Conservation (phyloP, 2,329 filamentous ascomycete species). For the Trichoderma koningii region DNA sequence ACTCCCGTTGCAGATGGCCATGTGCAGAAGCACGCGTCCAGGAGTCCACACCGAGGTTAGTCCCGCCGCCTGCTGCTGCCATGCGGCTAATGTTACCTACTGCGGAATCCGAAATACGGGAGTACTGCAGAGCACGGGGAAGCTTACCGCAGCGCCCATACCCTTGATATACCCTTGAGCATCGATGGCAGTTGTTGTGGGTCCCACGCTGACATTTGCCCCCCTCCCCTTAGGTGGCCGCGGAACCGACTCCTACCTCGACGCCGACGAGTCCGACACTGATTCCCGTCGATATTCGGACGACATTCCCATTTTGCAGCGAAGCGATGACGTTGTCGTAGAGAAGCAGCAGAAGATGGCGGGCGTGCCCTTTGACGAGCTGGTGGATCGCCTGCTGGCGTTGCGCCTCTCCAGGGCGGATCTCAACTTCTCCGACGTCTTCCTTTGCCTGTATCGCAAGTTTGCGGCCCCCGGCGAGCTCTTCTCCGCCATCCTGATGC, state of each 20-base stretch:
- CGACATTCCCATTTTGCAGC: slow-evolving; percentile 66
- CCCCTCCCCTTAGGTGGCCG: slow-evolving; percentile 54
- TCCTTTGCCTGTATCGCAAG: slow-evolving; percentile 90
- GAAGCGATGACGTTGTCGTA: slow-evolving; percentile 64
- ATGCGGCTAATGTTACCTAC: slow-evolving; percentile 1
- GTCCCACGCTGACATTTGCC: slow-evolving; percentile 45
- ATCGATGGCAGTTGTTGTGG: slow-evolving; percentile 23
- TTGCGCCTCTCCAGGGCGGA: slow-evolving; percentile 85
- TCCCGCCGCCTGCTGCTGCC: background rate
- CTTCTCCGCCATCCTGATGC: slow-evolving; percentile 74
- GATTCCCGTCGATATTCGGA: slow-evolving; percentile 68
- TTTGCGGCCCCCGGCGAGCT: slow-evolving; percentile 82
- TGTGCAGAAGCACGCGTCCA: slow-evolving; percentile 36
- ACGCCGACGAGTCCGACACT: slow-evolving; percentile 69
- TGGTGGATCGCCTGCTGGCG: slow-evolving; percentile 84
- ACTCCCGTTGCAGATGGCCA: slow-evolving; percentile 47
- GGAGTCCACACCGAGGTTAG: slow-evolving; percentile 39
- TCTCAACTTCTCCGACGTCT: slow-evolving; percentile 82
- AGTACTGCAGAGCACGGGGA: background rate
- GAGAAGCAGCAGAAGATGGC: slow-evolving; percentile 51
- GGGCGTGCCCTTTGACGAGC: slow-evolving; percentile 65
- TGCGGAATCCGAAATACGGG: background rate
- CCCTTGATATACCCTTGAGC: slow-evolving; percentile 12
- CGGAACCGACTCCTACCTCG: slow-evolving; percentile 59
- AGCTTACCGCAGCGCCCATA: slow-evolving; percentile 12